phyloP scores from a whole-genome alignment of 2,329 filamentous ascomycete genomes.

The Mycosphaerella arachidis region DNA sequence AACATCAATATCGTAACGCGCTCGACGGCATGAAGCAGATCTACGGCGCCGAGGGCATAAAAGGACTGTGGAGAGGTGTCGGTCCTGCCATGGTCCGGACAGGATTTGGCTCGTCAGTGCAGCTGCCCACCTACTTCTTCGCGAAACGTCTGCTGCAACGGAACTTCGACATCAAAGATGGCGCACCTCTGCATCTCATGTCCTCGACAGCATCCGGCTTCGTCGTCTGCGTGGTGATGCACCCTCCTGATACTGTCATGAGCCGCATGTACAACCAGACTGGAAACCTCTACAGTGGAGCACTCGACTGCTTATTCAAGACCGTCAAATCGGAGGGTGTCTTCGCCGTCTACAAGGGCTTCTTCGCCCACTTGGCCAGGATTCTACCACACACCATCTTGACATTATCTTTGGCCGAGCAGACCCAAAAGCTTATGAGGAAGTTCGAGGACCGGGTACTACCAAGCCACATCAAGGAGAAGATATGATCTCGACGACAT shows the following conservation, averaged over 20 bases:
- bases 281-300: conserved; percentile 89
- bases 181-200: conserved; percentile 78
- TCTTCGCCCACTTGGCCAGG: conserved; percentile 86
- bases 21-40: conserved; percentile 79
- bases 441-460: conserved; percentile 63
- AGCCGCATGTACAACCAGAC: conserved; percentile 98
- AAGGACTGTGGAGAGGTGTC: conserved; percentile 83
- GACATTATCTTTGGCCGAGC: conserved; percentile 87
- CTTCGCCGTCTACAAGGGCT: conserved; percentile 95
- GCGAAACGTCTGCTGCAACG: conserved; percentile 80
- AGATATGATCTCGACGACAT: conserved; percentile 14
- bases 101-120: conserved; percentile 90
- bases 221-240: conserved; percentile 96
- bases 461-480: conserved; percentile 25
- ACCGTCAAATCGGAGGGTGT: conserved; percentile 88
- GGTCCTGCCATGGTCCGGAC: conserved; percentile 93
- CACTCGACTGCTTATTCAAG: conserved; percentile 86
- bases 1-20: conserved; percentile 86
- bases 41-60: conserved; percentile 68
- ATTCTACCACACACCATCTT: conserved; percentile 84
- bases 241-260: conserved; percentile 98
- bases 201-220: conserved; percentile 89
- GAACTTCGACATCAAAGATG: conserved; percentile 85
- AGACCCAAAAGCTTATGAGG: conserved; percentile 89
- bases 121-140: conserved; percentile 97